These are phyloP conservation scores for Nepenthes gracilis DNA, from an alignment of 148 eudicot species.

Conservation along the genomic window DNA sequence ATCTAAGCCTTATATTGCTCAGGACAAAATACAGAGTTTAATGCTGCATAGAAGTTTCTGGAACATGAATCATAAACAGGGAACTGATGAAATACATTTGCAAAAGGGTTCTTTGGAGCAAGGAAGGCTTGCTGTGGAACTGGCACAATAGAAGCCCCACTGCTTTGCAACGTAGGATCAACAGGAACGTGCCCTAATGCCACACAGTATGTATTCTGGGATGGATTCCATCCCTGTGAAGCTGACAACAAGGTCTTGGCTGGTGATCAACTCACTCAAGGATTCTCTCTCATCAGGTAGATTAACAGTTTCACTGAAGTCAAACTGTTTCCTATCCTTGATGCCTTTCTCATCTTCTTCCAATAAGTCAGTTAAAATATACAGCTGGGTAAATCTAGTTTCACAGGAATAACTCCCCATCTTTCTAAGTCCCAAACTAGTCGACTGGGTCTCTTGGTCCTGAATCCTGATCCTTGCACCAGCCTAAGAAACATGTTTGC, in stretches of 20 bases:
- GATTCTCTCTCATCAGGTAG: slow-evolving; percentile 43
- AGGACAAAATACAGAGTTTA: neutral
- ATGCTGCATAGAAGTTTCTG: neutral
- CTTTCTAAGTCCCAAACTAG: too few species aligned
- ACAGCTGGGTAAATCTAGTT: too few species aligned
- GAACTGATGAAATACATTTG: neutral
- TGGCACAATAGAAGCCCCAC: slow-evolving; percentile 67
- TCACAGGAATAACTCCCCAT: too few species aligned
- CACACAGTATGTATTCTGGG: slow-evolving; percentile 67
- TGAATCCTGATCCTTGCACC: too few species aligned
- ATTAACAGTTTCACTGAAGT: neutral
- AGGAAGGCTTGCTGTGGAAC: slow-evolving; percentile 86
- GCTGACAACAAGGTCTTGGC: slow-evolving; percentile 66
- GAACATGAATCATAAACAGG: neutral
- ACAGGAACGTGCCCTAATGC: slow-evolving; percentile 72
- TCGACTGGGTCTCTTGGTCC: too few species aligned
- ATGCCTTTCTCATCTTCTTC: neutral
- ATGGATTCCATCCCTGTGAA: slow-evolving; percentile 82
- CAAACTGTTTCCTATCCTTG: neutral
- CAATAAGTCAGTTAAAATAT: neutral
- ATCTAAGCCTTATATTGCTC: too few species aligned
- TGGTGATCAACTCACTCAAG: slow-evolving; percentile 47
- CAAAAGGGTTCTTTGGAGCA: slow-evolving; percentile 64
- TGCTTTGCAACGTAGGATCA: slow-evolving; percentile 62
- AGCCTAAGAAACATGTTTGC: too few species aligned